Base-by-base conservation (phyloP, 2,329 filamentous ascomycete species). In the Beauveria scarabaeidicola region DNA sequence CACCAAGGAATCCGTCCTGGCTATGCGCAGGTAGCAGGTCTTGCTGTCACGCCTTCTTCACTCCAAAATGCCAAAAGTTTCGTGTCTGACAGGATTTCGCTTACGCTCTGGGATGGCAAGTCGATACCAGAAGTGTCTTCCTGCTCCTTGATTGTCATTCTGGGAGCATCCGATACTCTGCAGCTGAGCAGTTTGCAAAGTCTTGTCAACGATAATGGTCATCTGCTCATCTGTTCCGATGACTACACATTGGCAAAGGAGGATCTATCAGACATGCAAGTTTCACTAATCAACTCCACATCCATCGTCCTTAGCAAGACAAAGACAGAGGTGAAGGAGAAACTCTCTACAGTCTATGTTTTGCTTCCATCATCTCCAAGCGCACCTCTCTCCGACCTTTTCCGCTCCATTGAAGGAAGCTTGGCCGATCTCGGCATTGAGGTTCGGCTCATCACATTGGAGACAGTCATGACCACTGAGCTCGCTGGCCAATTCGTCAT, bases 401-500 rank as follows among this genome's bases (percentile, higher is more conserved):
- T n/a, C 41, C 21, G n/a, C n/a, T 43, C 41, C n/a, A 21, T 43
- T 43, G 41, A 43, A 19, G n/a, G 41, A 21, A 43, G n/a, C 41
- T 43, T 43, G n/a, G 41, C n/a, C 41, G n/a, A 43, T 43, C 41
- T 43, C 6, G 41, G 41, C 41, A 21, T 43, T 21, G 41, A 63
- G 21, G 5, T 61, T 13, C 25, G 41, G 19, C 55, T 52, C 54
- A 55, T 52, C 29, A 27, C 47, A 29, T 8, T 23, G 52, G 48
- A 44, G 60, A 59, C 41, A 7, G 56, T 17, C 32, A 52, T 43
- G 2, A 21, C 41, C 41, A 43, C 41, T 21, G 41, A 43, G 21
- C n/a, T 43, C 41, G 21, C 41, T 8, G 13, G 63, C 38, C 15
- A 61, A 58, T 38, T 23, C 53, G 19, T 64, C 3, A 61, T 64